phyloP scores from a whole-genome alignment of 2,329 filamentous ascomycete species.

The Emmonsia crescens region DNA sequence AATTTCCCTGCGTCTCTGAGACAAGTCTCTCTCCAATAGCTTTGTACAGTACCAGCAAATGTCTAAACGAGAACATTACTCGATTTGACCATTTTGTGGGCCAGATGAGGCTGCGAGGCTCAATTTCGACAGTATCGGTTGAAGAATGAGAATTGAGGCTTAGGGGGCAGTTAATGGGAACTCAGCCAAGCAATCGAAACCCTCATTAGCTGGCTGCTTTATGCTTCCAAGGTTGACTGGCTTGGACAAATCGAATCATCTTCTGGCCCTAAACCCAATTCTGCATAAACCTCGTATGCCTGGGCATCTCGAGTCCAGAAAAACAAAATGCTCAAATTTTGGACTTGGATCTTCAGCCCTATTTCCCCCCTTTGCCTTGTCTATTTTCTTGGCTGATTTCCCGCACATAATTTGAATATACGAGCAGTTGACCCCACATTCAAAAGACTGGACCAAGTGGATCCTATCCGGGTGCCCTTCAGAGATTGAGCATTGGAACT shows the following conservation, averaged over 20 bases:
- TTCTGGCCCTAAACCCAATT: background rate
- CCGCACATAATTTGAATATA: background rate
- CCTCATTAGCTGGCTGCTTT: background rate
- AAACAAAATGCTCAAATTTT: background rate
- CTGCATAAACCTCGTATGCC: background rate
- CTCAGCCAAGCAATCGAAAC: background rate
- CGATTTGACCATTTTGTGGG: background rate
- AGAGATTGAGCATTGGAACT: background rate
- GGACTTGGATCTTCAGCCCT: background rate
- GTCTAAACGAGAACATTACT: background rate
- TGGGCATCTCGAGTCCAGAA: background rate
- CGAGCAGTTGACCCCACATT: background rate
- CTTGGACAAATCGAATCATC: too few relatives aligned
- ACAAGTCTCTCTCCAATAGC: background rate
- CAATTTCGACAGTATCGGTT: background rate
- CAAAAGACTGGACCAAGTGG: background rate
- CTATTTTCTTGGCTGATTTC: background rate
- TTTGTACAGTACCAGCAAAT: background rate
- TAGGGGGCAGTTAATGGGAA: background rate
- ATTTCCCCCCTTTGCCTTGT: background rate
- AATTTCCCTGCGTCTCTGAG: background rate
- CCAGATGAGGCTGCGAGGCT: background rate
- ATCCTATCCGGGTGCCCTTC: background rate
- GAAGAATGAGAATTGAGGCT: background rate
- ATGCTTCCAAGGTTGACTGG: too few relatives aligned